These are phyloP conservation scores for Fraxinus nigra DNA, from an alignment of 305 asterid genomes.

Conservation along the genomic window DNA sequence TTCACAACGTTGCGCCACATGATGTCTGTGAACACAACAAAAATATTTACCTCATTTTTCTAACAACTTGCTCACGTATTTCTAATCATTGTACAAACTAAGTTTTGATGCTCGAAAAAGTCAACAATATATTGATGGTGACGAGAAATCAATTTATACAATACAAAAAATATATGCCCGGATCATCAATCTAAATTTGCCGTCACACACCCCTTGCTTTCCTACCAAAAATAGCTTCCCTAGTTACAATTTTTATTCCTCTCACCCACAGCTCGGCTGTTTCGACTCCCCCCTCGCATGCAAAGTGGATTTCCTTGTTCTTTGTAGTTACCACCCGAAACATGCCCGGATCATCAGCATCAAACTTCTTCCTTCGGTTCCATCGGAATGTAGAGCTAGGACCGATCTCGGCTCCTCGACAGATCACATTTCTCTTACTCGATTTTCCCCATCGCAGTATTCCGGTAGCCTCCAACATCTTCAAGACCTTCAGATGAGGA, in stretches of 20 bases:
- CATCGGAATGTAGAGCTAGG: slow-evolving; percentile 47
- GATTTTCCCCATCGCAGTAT: slow-evolving; percentile 69
- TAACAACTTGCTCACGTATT: not conserved
- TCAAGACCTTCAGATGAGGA: slow-evolving; percentile 54
- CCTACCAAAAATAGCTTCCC: slow-evolving; percentile 50
- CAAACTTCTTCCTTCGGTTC: slow-evolving; percentile 62
- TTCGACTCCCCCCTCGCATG: slow-evolving; percentile 57
- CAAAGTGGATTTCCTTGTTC: slow-evolving; percentile 65
- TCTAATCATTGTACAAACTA: not conserved
- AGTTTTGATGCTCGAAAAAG: not conserved
- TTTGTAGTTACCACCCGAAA: slow-evolving; percentile 62
- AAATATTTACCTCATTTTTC: not conserved
- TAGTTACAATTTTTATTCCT: slow-evolving; percentile 62
- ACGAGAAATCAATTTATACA: not conserved
- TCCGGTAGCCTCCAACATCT: slow-evolving; percentile 51
- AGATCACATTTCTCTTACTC: slow-evolving; percentile 55
- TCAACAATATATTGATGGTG: not conserved
- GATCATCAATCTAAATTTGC: not conserved
- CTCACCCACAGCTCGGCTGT: slow-evolving; percentile 68
- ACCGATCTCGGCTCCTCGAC: slow-evolving; percentile 61
- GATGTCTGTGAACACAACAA: not conserved
- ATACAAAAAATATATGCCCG: not conserved
- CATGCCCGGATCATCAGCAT: slow-evolving; percentile 53
- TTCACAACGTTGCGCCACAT: not conserved
- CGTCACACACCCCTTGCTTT: not conserved